Evolutionary conservation across 345 rosid species (phyloP).

Genomic region (Geranium brycei): DNA sequence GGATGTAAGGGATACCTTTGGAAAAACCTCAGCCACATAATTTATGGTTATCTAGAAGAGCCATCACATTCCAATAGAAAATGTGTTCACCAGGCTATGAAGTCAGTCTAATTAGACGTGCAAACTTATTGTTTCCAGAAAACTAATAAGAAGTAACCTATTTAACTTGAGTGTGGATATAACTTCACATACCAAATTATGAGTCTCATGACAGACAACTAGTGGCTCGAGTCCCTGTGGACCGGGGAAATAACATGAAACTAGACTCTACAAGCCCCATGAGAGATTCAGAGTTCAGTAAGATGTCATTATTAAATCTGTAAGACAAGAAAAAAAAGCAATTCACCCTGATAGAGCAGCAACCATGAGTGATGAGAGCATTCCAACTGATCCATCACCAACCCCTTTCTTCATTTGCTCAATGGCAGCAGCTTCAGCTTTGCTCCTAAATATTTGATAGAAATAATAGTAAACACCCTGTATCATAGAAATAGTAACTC

Average conservation of each 20-base stretch:
- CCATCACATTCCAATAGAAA: not conserved
- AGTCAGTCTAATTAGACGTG: not conserved
- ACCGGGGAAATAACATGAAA: not conserved
- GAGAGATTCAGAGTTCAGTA: not conserved
- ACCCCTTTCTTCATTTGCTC: constrained; percentile 43
- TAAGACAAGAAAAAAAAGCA: not conserved
- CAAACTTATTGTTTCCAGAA: no score
- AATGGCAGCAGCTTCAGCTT: constrained; percentile 62
- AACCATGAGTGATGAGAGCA: constrained; percentile 78
- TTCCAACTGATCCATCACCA: constrained; percentile 96
- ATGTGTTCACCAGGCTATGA: no score
- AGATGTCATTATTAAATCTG: constrained; percentile 3
- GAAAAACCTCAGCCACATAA: not conserved
- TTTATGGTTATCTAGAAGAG: not conserved
- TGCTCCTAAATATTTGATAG: constrained; percentile 97
- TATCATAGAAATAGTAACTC: constrained; percentile 30
- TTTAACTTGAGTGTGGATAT: not conserved
- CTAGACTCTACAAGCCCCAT: not conserved
- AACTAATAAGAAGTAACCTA: no score
- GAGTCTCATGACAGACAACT: not conserved
- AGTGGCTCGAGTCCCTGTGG: not conserved
- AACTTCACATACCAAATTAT: not conserved
- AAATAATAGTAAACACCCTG: constrained; percentile 99
- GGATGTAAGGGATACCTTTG: not conserved
- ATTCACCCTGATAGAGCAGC: constrained; percentile 91